Conservation (phyloP, 2,329 filamentous ascomycete species). For the Setomelanomma holmii region DNA sequence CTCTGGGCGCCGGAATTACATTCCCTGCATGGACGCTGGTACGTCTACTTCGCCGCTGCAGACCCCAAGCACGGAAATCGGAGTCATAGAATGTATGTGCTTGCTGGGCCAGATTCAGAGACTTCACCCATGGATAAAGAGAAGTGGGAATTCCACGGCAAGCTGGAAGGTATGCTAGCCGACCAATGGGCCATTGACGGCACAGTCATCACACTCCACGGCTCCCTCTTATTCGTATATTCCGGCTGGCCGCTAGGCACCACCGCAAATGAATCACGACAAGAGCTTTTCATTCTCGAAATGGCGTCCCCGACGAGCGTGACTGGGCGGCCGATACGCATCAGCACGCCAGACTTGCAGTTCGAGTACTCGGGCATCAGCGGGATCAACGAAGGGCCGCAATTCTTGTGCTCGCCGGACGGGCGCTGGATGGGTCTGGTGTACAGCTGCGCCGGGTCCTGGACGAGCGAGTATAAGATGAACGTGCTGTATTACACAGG, state of each 20-base stretch:
- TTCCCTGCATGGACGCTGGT: constrained; percentile 59
- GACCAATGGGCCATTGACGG: constrained; percentile 59
- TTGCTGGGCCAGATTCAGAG: constrained; percentile 49
- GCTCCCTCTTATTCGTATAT: constrained; percentile 53
- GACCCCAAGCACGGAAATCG: constrained; percentile 53
- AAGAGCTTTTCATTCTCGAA: constrained; percentile 54
- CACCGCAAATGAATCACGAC: constrained; percentile 45
- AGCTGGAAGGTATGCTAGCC: constrained; percentile 49
- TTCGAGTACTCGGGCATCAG: constrained; percentile 51
- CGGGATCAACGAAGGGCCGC: constrained; percentile 57
- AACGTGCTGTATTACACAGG: constrained; percentile 52
- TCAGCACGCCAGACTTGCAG: constrained; percentile 48
- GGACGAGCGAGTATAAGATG: constrained; percentile 59
- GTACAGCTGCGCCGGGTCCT: constrained; percentile 56
- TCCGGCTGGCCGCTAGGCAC: constrained; percentile 55
- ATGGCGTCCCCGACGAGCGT: constrained; percentile 48
- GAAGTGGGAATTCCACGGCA: constrained; percentile 53
- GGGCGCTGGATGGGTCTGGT: constrained; percentile 53
- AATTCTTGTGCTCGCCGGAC: constrained; percentile 47
- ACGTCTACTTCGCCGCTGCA: constrained; percentile 59
- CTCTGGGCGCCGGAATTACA: constrained; percentile 66
- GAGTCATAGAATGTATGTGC: constrained; percentile 56
- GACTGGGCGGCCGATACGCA: constrained; percentile 46
- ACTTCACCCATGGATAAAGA: constrained; percentile 37
- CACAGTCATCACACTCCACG: constrained; percentile 52